Conservation (phyloP, 2,329 filamentous ascomycete species). For the Trichophyton mentagrophytes region DNA sequence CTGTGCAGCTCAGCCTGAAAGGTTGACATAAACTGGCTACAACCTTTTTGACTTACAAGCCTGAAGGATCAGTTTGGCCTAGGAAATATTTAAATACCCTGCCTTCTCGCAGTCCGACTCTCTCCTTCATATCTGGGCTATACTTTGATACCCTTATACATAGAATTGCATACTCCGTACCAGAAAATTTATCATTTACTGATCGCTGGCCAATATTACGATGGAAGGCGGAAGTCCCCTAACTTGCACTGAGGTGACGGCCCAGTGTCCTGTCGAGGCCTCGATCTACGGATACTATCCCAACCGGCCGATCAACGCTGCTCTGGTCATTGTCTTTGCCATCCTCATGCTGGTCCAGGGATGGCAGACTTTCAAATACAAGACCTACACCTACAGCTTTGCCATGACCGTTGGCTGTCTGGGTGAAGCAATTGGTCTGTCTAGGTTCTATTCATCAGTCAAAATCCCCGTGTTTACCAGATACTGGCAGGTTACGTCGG, state of each 20-base stretch:
- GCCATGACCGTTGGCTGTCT: constrained; percentile 38
- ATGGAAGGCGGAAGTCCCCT: neutral
- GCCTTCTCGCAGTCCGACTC: neutral
- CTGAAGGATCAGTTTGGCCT: neutral
- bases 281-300: constrained; percentile 46
- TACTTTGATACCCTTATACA: neutral
- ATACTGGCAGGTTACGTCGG: constrained; percentile 41
- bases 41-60: neutral
- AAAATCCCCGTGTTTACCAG: neutral
- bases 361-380: constrained; percentile 38
- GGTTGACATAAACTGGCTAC: neutral
- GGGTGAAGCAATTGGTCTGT: constrained; percentile 27
- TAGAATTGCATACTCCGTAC: neutral
- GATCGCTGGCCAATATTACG: neutral
- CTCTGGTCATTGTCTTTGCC: constrained; percentile 41
- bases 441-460: neutral
- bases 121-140: neutral
- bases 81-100: neutral
- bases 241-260: constrained; percentile 8
- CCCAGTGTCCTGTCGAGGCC: constrained; percentile 33
- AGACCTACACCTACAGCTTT: constrained; percentile 44
- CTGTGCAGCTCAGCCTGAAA: neutral
- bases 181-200: neutral
- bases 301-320: constrained; percentile 38
- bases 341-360: constrained; percentile 36